These are phyloP conservation scores for Apophysomyces variabilis DNA, from an alignment of 371 early-diverging fungal genomes.

Conservation along the genomic window DNA sequence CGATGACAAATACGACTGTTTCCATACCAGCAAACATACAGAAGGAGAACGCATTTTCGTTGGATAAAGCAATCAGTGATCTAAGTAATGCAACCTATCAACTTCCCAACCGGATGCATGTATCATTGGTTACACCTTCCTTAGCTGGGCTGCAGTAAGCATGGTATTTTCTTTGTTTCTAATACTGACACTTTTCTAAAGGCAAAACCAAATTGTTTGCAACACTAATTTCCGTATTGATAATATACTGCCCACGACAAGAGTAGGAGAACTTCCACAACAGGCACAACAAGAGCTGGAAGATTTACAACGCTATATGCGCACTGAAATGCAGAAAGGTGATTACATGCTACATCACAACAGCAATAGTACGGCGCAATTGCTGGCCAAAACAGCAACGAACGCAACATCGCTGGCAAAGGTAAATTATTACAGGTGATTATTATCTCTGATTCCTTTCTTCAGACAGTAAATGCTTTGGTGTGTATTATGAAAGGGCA, in stretches of 20 bases:
- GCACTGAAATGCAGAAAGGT: constrained; percentile 36
- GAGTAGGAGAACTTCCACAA: constrained; percentile 47
- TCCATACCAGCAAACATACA: constrained; percentile 8
- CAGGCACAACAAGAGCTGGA: constrained; percentile 50
- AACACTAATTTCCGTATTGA: constrained; percentile 51
- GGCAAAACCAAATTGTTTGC: constrained; percentile 43
- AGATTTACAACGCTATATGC: constrained; percentile 42
- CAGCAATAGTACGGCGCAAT: constrained; percentile 28
- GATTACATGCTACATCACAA: constrained; percentile 41
- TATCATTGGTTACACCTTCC: constrained; percentile 33
- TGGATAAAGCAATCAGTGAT: constrained; percentile 34
- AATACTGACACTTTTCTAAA: constrained; percentile 12
- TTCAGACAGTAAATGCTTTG: constrained; percentile 45
- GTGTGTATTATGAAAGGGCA: constrained; percentile 34
- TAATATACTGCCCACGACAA: constrained; percentile 40
- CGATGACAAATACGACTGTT: constrained; percentile 12
- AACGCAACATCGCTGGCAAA: constrained; percentile 34
- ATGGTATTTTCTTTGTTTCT: background rate
- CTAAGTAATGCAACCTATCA: constrained; percentile 31
- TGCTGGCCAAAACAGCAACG: constrained; percentile 28
- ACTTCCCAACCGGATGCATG: constrained; percentile 37
- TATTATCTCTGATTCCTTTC: background rate
- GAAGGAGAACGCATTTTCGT: constrained; percentile 38
- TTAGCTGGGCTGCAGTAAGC: constrained; percentile 39
- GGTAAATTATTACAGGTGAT: constrained; percentile 17